Base-by-base conservation (phyloP, 768 basidiomycete species). In the Scleroderma citrinum region DNA sequence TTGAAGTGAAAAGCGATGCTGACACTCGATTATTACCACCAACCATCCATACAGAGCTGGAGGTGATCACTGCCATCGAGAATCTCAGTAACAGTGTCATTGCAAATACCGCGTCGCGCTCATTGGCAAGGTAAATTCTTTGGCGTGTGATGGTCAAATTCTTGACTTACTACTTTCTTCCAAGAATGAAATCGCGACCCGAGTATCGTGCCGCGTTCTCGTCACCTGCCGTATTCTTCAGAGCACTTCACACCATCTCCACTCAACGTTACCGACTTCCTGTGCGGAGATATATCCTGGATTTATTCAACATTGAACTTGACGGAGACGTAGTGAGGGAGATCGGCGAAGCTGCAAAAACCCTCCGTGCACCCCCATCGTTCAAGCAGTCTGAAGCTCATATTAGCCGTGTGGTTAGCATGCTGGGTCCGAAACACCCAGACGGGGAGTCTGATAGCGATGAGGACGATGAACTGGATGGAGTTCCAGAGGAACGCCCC, bases 21-120 rank as follows among this genome's bases (percentile, higher is more conserved):
- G 50, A 77, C 66, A 50, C 69, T 49, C 80, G 78, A 2, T 66
- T 94, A 24, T 70, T 81, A 50, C 81, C 85, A 4, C 82, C 88
- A 8, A 76, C 77, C 0, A 72, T 79, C 7, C 80, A 83, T 52
- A 70, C 78, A 32, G 94, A 98, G 58, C 74, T 82, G 5, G 91
- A 95, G 57, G 84, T 91, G 24, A 77, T 94, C 57, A 85, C 86
- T 4, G 89, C 91, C 4, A 89, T 99, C 44, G 87, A 92, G 58
- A 97, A 97, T 63, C 74, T 99, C 36, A 85, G 87, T 24, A 99
- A 99, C 62, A 91, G 93, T 17, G 93, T 98, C 44, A 88, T 98
- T 50, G 93, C 94, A 0, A 94, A 94, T 59, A 82, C 90, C 20
- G 93, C 96, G 1, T 98, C 96, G 20, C 81, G 92, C 40, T 85